These are phyloP conservation scores for Alternaria angustiovoidea DNA, from an alignment of 2,329 filamentous ascomycete genomes.

Conservation along the genomic window DNA sequence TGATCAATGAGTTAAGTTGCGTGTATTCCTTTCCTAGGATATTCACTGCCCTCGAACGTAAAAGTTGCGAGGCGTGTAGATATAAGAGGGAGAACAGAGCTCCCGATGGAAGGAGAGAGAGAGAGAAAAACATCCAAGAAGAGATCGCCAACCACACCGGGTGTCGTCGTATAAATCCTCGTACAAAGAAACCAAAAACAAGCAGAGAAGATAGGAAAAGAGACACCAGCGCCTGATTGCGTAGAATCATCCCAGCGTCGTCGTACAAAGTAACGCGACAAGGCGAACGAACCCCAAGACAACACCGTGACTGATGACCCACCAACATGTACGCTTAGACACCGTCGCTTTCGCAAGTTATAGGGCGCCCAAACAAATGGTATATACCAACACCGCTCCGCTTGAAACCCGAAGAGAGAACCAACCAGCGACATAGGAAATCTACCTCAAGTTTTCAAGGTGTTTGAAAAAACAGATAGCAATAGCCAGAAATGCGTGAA, in stretches of 20 bases:
- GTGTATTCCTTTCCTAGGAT: conserved; percentile 41
- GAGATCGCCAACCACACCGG: conserved; percentile 28
- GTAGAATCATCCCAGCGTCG: conserved; percentile 53
- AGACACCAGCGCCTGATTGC: conserved; percentile 41
- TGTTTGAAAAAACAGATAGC: conserved; percentile 44
- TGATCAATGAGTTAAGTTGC: conserved; percentile 31
- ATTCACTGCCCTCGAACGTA: conserved; percentile 45
- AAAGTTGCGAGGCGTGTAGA: conserved; percentile 44
- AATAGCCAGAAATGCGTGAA: conserved; percentile 43
- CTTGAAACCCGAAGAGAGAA: conserved; percentile 31
- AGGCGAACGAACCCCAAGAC: conserved; percentile 40
- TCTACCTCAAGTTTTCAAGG: conserved; percentile 48
- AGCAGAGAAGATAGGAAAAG: conserved; percentile 3
- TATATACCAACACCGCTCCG: conserved; percentile 53
- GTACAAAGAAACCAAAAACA: conserved; percentile 42
- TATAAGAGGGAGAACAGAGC: conserved; percentile 36
- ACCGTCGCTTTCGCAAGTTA: conserved; percentile 49
- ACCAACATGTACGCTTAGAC: conserved; percentile 38
- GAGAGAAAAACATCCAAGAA: conserved; percentile 41
- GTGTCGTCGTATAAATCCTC: conserved; percentile 38
- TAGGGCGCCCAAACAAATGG: conserved; percentile 49
- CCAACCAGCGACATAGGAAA: conserved; percentile 51
- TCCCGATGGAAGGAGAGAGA: conserved; percentile 13
- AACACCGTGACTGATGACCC: conserved; percentile 21
- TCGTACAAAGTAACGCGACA: conserved; percentile 31